Conservation (phyloP, 2,329 filamentous ascomycete genomes). For the Cercospora sp. region DNA sequence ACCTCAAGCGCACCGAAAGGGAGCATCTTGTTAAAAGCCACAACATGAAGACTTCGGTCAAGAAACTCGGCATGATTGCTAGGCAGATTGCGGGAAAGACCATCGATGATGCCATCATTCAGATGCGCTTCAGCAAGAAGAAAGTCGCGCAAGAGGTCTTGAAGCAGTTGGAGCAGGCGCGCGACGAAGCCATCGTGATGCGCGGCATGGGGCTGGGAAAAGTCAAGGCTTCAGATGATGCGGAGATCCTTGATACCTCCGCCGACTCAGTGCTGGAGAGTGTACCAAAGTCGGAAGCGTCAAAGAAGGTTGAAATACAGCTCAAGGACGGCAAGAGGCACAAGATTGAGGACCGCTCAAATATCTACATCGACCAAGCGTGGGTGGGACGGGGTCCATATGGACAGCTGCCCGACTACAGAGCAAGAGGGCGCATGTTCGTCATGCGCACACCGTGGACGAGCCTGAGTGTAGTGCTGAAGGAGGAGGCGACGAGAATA, state of each 20-base stretch:
- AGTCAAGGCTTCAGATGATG: slow-evolving; percentile 25
- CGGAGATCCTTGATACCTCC: slow-evolving; percentile 19
- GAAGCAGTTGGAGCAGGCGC: slow-evolving; percentile 76
- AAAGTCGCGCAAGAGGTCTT: slow-evolving; percentile 79
- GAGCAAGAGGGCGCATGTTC: slow-evolving; percentile 72
- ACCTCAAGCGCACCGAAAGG: slow-evolving; percentile 66
- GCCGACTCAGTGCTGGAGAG: slow-evolving; percentile 8
- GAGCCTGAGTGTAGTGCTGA: slow-evolving; percentile 75
- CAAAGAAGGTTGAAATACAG: slow-evolving; percentile 57
- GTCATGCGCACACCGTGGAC: slow-evolving; percentile 71
- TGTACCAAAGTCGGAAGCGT: neutral
- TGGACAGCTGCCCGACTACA: slow-evolving; percentile 64
- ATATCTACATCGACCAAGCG: slow-evolving; percentile 86
- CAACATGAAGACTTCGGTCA: slow-evolving; percentile 78
- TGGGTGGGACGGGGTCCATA: slow-evolving; percentile 82
- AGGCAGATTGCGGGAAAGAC: slow-evolving; percentile 90
- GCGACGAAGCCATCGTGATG: slow-evolving; percentile 75
- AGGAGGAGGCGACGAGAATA: slow-evolving; percentile 89
- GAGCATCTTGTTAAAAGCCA: slow-evolving; percentile 63
- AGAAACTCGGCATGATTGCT: slow-evolving; percentile 86
- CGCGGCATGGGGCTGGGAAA: slow-evolving; percentile 77
- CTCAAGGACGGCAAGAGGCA: slow-evolving; percentile 75
- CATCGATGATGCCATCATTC: slow-evolving; percentile 87
- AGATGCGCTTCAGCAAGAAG: slow-evolving; percentile 96
- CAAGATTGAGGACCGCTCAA: slow-evolving; percentile 70